These are phyloP conservation scores for Pichia membranifaciens DNA, from an alignment of 805 yeast genomes.

Conservation along the genomic window DNA sequence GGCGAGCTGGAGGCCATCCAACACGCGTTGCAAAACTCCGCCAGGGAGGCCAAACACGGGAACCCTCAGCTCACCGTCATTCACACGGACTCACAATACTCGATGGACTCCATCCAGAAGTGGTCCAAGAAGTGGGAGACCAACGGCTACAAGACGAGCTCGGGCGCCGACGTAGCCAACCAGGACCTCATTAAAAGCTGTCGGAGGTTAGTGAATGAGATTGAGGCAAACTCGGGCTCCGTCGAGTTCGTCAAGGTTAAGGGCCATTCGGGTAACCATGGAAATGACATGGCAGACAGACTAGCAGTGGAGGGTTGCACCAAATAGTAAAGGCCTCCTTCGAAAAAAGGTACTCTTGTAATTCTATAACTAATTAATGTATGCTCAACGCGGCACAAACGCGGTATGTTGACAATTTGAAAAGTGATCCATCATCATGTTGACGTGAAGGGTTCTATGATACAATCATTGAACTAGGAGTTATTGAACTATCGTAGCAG, in stretches of 20 bases:
- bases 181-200: slow-evolving; percentile 41
- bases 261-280: slow-evolving; percentile 65
- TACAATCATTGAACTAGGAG: too few species aligned
- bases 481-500: too few species aligned
- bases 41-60: slow-evolving; percentile 27
- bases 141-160: slow-evolving; percentile 47
- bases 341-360: background rate
- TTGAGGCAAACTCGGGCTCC: slow-evolving; percentile 36
- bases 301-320: slow-evolving; percentile 59
- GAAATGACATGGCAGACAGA: slow-evolving; percentile 73
- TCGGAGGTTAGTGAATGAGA: slow-evolving; percentile 24
- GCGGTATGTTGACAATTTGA: background rate
- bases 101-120: slow-evolving; percentile 46
- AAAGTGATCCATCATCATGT: too few species aligned
- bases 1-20: slow-evolving; percentile 72
- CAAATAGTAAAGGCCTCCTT: background rate
- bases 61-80: slow-evolving; percentile 34
- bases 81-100: slow-evolving; percentile 66
- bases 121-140: slow-evolving; percentile 56
- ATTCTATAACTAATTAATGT: too few species aligned
- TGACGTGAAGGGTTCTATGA: too few species aligned
- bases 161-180: slow-evolving; percentile 44
- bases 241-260: slow-evolving; percentile 54
- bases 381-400: background rate
- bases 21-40: slow-evolving; percentile 45